Conservation (phyloP, 2,329 filamentous ascomycete genomes). For the Raffaelea arxii region DNA sequence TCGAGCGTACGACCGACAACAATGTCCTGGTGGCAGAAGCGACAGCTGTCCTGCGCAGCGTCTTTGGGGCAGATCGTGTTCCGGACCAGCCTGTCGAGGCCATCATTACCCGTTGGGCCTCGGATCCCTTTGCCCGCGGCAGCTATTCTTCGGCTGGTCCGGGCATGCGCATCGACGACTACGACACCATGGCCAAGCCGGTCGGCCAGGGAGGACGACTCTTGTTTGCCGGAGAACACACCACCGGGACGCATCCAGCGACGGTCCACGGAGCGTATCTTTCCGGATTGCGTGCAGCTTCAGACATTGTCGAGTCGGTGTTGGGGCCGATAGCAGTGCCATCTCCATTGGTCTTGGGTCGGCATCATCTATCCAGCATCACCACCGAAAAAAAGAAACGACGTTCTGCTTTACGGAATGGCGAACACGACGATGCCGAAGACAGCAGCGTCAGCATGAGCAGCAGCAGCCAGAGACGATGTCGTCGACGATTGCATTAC, state of each 20-base stretch:
- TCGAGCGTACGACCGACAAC: conserved; percentile 66
- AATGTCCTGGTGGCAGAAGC: conserved; percentile 74
- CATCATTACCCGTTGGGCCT: conserved; percentile 86
- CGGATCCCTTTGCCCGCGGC: conserved; percentile 81
- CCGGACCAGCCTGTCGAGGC: conserved; percentile 75
- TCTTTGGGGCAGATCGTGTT: conserved; percentile 58
- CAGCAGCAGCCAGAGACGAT: conserved; percentile 12
- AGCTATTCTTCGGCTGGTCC: conserved; percentile 93
- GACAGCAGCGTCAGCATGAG: conserved; percentile 5
- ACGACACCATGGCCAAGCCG: conserved; percentile 78
- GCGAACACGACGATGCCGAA: conserved; percentile 9
- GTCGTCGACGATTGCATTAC: conserved; percentile 42
- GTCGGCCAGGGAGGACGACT: conserved; percentile 71
- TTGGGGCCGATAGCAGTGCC: conserved; percentile 74
- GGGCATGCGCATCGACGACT: conserved; percentile 74
- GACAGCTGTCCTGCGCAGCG: conserved; percentile 62
- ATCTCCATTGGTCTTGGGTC: too few species aligned
- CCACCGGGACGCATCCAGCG: conserved; percentile 88
- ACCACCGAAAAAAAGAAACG: conserved; percentile 45
- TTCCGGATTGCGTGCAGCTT: conserved; percentile 81
- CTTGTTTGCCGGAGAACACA: conserved; percentile 94
- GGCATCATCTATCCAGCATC: too few species aligned
- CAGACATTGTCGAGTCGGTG: conserved; percentile 72
- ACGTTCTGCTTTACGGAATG: conserved; percentile 43
- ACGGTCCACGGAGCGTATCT: conserved; percentile 96